Percentiles rank a stretch among this genome's conserved stretches.
phyloP scores from a whole-genome alignment of 495 filamentous ascomycete genomes.

The Cetradonia linearis region DNA sequence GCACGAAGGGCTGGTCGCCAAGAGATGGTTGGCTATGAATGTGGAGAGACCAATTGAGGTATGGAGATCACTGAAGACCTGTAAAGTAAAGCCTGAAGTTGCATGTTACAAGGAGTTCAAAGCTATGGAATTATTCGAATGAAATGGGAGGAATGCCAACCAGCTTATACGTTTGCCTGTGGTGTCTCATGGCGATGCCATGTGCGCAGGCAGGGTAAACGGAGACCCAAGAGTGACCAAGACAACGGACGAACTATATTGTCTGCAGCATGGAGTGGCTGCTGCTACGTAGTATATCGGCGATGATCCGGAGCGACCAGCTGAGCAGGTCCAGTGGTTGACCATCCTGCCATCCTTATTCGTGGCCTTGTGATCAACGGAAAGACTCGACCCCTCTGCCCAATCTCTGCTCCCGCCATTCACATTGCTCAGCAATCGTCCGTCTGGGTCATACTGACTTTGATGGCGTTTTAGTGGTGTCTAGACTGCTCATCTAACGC shows the following conservation, averaged over 20 bases:
- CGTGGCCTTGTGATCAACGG: constrained; percentile 14
- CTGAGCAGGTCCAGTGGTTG: constrained; percentile 16
- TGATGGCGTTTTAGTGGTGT: not conserved
- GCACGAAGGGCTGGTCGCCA: constrained; percentile 5
- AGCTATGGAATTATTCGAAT: constrained; percentile 14
- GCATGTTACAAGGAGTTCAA: constrained; percentile 2
- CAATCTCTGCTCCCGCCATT: constrained; percentile 13
- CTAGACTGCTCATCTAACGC: not conserved
- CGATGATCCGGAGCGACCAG: constrained; percentile 19
- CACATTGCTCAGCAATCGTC: constrained; percentile 4
- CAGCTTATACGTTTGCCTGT: constrained; percentile 9
- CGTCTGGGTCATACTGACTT: not conserved
- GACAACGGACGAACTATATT: constrained; percentile 3
- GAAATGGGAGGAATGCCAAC: constrained; percentile 2
- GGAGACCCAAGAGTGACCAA: not conserved
- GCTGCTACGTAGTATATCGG: constrained; percentile 12
- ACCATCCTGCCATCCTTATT: constrained; percentile 9
- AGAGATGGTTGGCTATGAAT: constrained; percentile 10
- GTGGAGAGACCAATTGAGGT: not conserved
- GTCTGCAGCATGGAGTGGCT: constrained; percentile 2
- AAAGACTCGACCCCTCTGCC: constrained; percentile 2
- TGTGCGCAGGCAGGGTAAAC: constrained; percentile 12
- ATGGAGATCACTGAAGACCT: constrained; percentile 4
- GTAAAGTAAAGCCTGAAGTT: constrained; percentile 1
- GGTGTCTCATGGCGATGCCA: constrained; percentile 16